Conservation (phyloP, 2,329 filamentous ascomycete genomes). For the Cytospora chrysosperma region DNA sequence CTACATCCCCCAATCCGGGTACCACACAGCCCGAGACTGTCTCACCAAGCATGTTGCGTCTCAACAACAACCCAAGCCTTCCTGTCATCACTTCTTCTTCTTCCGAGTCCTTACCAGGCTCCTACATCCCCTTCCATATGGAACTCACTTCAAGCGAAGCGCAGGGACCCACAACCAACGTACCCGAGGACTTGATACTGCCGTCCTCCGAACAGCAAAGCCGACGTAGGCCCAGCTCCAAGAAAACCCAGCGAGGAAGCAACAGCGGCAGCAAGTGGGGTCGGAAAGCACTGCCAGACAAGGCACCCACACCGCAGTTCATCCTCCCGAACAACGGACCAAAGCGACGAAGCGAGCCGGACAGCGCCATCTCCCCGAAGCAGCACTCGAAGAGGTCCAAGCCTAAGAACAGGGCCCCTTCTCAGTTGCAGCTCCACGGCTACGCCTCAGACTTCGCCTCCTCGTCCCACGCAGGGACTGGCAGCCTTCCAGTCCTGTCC, state of each 20-base stretch:
- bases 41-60: constrained; percentile 8
- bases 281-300: constrained; percentile 17
- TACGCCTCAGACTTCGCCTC: not conserved
- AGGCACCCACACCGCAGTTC: not conserved
- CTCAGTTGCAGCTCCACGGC: not conserved
- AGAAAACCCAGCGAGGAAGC: not conserved
- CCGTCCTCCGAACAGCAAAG: not conserved
- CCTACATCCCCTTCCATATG: constrained; percentile 1
- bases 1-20: not conserved
- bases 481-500: not conserved
- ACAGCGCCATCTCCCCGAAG: not conserved
- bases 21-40: not conserved
- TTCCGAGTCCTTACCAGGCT: constrained; percentile 1
- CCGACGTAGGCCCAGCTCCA: not conserved
- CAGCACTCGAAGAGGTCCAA: constrained; percentile 1
- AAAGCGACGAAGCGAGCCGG: not conserved
- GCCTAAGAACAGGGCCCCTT: not conserved
- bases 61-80: not conserved
- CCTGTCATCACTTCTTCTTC: constrained; percentile 1
- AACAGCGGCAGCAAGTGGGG: not conserved
- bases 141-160: constrained; percentile 2
- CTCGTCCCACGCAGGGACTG: not conserved
- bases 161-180: not conserved
- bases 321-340: not conserved
- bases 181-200: not conserved